Percentiles rank a stretch among this genome's conserved stretches.
Conservation (phyloP, 495 filamentous ascomycete species). For the Hyaloscypha variabilis region DNA sequence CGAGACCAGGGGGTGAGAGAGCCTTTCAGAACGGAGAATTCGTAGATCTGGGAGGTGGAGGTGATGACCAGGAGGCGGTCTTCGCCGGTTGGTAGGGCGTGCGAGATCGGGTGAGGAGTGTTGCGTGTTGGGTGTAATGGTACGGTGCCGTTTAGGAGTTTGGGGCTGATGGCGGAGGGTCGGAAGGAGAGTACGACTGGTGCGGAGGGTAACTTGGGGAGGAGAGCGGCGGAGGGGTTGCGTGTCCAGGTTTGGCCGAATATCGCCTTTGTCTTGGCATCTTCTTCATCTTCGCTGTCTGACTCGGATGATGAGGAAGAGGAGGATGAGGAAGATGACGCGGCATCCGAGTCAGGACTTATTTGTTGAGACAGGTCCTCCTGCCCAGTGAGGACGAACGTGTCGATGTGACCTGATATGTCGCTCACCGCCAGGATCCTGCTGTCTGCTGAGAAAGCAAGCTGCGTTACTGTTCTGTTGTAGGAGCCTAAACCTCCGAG, state of each 20-base stretch:
- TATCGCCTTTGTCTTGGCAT: conserved; percentile 18
- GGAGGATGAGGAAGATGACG: conserved; percentile 30
- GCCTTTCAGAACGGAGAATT: conserved; percentile 76
- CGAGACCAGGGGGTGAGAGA: conserved; percentile 82
- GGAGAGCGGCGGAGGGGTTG: conserved; percentile 65
- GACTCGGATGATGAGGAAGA: conserved; percentile 48
- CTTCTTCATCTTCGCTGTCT: conserved; percentile 37
- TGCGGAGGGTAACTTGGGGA: conserved; percentile 76
- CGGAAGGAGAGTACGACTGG: conserved; percentile 78
- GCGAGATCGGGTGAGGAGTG: conserved; percentile 49
- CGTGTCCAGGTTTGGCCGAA: conserved; percentile 62
- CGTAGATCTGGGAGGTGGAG: conserved; percentile 70
- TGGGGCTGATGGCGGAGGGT: conserved; percentile 40
- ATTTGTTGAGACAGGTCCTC: conserved; percentile 40
- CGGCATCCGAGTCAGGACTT: conserved; percentile 27
- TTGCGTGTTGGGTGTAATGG: conserved; percentile 45
- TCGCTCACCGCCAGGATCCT: conserved; percentile 77
- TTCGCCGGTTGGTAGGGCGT: conserved; percentile 44
- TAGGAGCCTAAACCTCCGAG: conserved; percentile 78
- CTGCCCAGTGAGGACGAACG: conserved; percentile 70
- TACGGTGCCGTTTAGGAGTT: conserved; percentile 35
- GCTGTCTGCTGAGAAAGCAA: conserved; percentile 81
- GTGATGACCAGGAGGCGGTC: conserved; percentile 76
- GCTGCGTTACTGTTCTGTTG: conserved; percentile 71
- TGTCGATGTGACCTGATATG: conserved; percentile 83